Conservation (phyloP, 2,329 filamentous ascomycete species). For the Colletotrichum caudatum region DNA sequence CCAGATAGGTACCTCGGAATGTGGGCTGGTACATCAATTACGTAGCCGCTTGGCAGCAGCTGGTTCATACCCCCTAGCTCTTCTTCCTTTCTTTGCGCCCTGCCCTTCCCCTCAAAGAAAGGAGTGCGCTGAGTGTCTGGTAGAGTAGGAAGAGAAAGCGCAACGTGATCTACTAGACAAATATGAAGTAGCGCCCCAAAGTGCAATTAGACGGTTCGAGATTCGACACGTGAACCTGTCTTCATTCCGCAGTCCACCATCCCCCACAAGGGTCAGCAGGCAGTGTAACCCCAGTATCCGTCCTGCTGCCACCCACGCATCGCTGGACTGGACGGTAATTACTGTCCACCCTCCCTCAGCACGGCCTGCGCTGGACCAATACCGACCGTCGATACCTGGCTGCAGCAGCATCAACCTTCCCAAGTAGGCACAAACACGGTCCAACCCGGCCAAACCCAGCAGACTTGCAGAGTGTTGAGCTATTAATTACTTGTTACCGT, state of each 20-base stretch:
- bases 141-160: slow-evolving; percentile 1
- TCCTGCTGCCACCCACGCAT: slow-evolving; percentile 9
- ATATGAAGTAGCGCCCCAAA: slow-evolving; percentile 8
- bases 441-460: slow-evolving; percentile 34
- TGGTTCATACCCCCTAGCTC: slow-evolving; percentile 10
- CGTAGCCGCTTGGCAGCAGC: slow-evolving; percentile 37
- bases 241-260: slow-evolving; percentile 31
- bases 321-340: neutral
- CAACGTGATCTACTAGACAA: slow-evolving; percentile 4
- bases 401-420: slow-evolving; percentile 13
- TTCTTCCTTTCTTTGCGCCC: neutral
- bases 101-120: neutral
- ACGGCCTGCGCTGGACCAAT: slow-evolving; percentile 15
- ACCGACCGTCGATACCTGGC: slow-evolving; percentile 1
- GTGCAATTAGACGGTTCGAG: slow-evolving; percentile 22
- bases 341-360: neutral
- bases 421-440: slow-evolving; percentile 14
- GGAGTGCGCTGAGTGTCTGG: neutral
- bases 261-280: slow-evolving; percentile 39
- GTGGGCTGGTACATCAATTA: slow-evolving; percentile 35
- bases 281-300: slow-evolving; percentile 37
- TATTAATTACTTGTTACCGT: slow-evolving; percentile 1
- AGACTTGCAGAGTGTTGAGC: slow-evolving; percentile 39
- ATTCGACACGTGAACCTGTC: slow-evolving; percentile 37
- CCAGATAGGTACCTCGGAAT: neutral